Conservation (phyloP, 495 filamentous ascomycete species). For the Penicillium cataractarum region DNA sequence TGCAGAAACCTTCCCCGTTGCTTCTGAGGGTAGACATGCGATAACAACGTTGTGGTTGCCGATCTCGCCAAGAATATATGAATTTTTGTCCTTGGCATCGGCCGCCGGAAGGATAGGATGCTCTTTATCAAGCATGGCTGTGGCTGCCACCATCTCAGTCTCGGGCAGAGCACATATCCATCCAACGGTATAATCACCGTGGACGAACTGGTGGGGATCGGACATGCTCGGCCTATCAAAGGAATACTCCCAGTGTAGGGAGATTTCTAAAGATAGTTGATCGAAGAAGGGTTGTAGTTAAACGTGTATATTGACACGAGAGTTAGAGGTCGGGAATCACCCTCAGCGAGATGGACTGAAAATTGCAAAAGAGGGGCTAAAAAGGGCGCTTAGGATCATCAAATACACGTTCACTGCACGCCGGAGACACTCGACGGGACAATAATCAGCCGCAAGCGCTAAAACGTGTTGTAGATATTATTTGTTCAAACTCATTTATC, state of each 20-base stretch:
- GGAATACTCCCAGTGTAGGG: background rate
- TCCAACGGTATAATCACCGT: conserved; percentile 7
- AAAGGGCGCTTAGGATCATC: background rate
- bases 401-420: background rate
- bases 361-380: background rate
- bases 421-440: background rate
- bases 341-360: background rate
- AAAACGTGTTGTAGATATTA: background rate
- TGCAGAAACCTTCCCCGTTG: conserved; percentile 1
- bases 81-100: background rate
- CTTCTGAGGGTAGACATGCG: background rate
- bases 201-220: background rate
- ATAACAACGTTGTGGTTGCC: conserved; percentile 7
- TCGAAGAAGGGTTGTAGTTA: background rate
- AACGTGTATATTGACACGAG: background rate
- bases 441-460: background rate
- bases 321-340: background rate
- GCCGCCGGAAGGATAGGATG: background rate
- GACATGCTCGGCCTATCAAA: background rate
- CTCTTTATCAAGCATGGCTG: background rate
- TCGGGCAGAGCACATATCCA: conserved; percentile 2
- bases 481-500: background rate
- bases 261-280: background rate
- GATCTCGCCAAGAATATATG: background rate
- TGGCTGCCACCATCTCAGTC: conserved; percentile 5